Evolutionary conservation across 257 asterid species (phyloP).

Genomic region (Petunia secreta): DNA sequence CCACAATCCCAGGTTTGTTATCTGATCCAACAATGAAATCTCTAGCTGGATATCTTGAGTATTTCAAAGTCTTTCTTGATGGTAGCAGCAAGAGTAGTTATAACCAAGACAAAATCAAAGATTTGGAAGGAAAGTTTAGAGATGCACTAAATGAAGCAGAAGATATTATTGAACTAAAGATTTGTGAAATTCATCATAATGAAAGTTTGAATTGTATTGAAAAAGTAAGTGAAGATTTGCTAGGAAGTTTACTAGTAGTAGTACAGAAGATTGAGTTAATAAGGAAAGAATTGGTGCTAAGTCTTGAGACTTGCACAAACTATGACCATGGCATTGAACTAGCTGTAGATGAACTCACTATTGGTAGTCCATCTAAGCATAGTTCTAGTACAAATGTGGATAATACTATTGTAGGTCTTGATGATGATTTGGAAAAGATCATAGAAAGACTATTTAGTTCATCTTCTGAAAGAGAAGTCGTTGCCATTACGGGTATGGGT

Average conservation of each 20-base stretch:
- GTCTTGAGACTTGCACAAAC: constrained; percentile 21
- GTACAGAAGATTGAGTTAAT: constrained; percentile 14
- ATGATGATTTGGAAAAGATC: constrained; percentile 14
- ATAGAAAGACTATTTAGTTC: constrained; percentile 10
- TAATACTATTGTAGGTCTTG: constrained; percentile 22
- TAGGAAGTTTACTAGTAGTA: constrained; percentile 6
- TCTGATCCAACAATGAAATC: constrained; percentile 13
- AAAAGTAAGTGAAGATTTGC: constrained; percentile 7
- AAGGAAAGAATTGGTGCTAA: background rate
- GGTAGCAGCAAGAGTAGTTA: background rate
- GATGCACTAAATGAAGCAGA: constrained; percentile 24
- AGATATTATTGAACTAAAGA: constrained; percentile 5
- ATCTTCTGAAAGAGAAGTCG: constrained; percentile 16
- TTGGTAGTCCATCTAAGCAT: constrained; percentile 5
- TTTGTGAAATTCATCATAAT: constrained; percentile 18
- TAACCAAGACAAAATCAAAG: constrained; percentile 5
- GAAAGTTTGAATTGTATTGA: background rate
- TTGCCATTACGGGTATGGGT: constrained; percentile 23
- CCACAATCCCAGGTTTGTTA: constrained; percentile 17
- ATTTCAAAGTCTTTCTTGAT: constrained; percentile 8
- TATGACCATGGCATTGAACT: constrained; percentile 9
- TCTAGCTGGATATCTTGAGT: background rate
- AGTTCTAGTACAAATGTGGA: background rate
- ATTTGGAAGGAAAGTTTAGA: constrained; percentile 12
- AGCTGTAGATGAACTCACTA: background rate